Conservation (phyloP, 2,329 filamentous ascomycete genomes). For the Parafenestella ontariensis region DNA sequence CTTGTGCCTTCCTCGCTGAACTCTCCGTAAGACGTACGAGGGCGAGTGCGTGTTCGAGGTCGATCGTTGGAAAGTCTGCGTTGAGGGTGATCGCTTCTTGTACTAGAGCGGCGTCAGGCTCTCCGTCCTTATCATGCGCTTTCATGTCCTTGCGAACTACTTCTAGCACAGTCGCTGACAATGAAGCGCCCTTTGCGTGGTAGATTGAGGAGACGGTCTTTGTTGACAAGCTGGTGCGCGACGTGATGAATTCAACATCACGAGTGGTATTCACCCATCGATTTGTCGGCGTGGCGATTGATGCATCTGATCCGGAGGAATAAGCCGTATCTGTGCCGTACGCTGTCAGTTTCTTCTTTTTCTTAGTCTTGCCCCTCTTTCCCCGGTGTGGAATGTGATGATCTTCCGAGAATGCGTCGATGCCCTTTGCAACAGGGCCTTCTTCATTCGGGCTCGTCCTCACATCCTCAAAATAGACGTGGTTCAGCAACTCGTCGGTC, state of each 20-base stretch:
- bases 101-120: constrained; percentile 53
- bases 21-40: constrained; percentile 65
- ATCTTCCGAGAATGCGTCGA: constrained; percentile 79
- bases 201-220: constrained; percentile 64
- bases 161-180: constrained; percentile 62
- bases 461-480: constrained; percentile 76
- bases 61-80: constrained; percentile 62
- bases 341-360: constrained; percentile 39
- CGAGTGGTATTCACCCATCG: constrained; percentile 65
- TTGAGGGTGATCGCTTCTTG: constrained; percentile 62
- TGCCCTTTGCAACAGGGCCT: constrained; percentile 64
- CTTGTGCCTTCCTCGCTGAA: constrained; percentile 64
- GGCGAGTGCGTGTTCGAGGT: constrained; percentile 57
- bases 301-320: constrained; percentile 29
- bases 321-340: constrained; percentile 27
- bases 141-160: constrained; percentile 59
- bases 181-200: constrained; percentile 63
- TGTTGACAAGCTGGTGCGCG: constrained; percentile 57
- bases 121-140: constrained; percentile 40
- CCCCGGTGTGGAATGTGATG: constrained; percentile 53
- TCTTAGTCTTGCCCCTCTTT: constrained; percentile 55
- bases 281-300: constrained; percentile 48
- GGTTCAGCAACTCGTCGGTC: constrained; percentile 81
- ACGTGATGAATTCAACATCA: constrained; percentile 68
- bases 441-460: constrained; percentile 57